Evolutionary conservation across 768 basidiomycete species (phyloP).

Genomic region (Leccinum variicolor): DNA sequence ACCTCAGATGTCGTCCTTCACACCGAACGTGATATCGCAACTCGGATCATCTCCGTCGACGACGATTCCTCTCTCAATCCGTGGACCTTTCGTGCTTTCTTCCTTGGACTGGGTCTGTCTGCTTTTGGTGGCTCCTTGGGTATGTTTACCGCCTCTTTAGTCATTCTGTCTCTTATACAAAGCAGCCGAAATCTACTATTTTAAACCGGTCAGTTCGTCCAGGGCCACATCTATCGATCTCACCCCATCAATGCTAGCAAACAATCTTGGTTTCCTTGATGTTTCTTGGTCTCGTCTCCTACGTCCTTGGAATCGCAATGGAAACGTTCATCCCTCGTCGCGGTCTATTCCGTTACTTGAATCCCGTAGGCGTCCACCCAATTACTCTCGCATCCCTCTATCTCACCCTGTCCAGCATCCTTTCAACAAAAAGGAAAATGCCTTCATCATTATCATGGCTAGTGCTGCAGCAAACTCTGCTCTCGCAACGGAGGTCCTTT

Average conservation of each 20-base stretch:
- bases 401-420: slow-evolving; percentile 38
- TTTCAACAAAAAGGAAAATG: slow-evolving; percentile 60
- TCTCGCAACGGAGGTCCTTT: slow-evolving; percentile 51
- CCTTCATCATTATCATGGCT: slow-evolving; percentile 56
- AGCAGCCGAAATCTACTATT: slow-evolving; percentile 58
- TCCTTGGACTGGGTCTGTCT: background rate
- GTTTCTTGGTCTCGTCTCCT: slow-evolving; percentile 52
- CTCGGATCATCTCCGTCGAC: slow-evolving; percentile 33
- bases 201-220: slow-evolving; percentile 43
- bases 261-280: slow-evolving; percentile 48
- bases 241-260: slow-evolving; percentile 36
- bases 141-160: background rate
- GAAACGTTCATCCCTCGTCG: slow-evolving; percentile 43
- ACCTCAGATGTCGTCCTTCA: slow-evolving; percentile 27
- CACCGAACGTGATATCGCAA: slow-evolving; percentile 45
- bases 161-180: background rate
- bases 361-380: slow-evolving; percentile 35
- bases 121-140: background rate
- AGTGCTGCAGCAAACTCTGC: slow-evolving; percentile 53
- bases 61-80: slow-evolving; percentile 1
- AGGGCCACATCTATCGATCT: background rate
- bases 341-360: slow-evolving; percentile 47
- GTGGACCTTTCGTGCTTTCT: background rate
- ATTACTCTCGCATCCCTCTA: background rate
- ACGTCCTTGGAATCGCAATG: slow-evolving; percentile 44